Evolutionary conservation across 2,329 filamentous ascomycete genomes (phyloP), one percentile per base, ranked within the genome.

Genomic region (Neoarthrinium moseri): DNA sequence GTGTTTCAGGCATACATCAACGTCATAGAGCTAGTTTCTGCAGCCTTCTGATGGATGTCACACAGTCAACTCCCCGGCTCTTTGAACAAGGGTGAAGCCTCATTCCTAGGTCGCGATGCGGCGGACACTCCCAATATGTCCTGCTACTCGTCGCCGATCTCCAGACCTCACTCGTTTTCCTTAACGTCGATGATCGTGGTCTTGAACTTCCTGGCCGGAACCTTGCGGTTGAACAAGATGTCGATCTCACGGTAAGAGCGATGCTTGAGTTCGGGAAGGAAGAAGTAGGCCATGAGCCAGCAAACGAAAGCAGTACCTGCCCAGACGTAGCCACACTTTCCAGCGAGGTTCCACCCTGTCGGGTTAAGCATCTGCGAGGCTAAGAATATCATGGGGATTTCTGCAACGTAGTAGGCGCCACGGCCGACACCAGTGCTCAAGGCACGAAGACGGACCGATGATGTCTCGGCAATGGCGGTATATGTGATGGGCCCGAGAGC

Each of bases 301-400:
- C 68, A 72, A 8, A 73, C 59, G 4, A 58, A 21, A 4, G 67
- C 68, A 5, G 71, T 73, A 2, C 64, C 57, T 2, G 67, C 72
- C 72, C 70, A 75, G n/a, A 75, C 65, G 47, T 69, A 74, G 2
- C 70, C 72, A 46, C 69, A 73, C 60, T 74, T 73, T 26, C 70
- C 71, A 0, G 63, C 67, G 10, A 70, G 52, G 44, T 71, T 65
- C 60, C 66, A 68, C 10, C 64, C 64, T 0, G 64, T 68, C 0
- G 62, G 55, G 52, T 71, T 71, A 6, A 71, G 59, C 57, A 71
- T 65, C 48, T 60, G 52, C 5, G 64, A 66, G 2, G 66, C 56
- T n/a, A 71, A 57, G 45, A 60, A 69, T 43, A 69, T 69, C 63
- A 67, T 67, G 21, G 66, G 66, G 29, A 70, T 69, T 40, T 69